Percentiles rank a stretch among this genome's conserved stretches.
phyloP scores from a whole-genome alignment of 2,329 filamentous ascomycete species.

The Tolypocladium paradoxum region DNA sequence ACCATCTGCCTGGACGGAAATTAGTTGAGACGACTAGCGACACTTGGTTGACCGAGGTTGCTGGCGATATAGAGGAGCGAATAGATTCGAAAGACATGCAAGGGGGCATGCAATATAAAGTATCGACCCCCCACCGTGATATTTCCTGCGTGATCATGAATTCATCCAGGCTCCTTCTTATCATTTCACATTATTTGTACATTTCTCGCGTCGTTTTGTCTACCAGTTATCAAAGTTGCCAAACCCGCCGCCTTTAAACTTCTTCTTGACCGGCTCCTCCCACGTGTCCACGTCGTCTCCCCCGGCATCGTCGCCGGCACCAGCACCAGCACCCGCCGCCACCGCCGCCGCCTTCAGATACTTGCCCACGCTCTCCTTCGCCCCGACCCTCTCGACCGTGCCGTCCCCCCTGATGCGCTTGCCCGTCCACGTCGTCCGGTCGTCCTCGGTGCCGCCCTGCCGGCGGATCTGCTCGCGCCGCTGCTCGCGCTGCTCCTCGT shows the following conservation, averaged over 20 bases:
- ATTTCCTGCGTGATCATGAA: too few species aligned
- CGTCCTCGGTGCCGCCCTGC: conserved; percentile 70
- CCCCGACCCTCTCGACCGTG: conserved; percentile 35
- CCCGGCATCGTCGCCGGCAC: conserved; percentile 46
- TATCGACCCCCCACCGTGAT: too few species aligned
- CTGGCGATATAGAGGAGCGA: background rate
- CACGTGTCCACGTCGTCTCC: conserved; percentile 53
- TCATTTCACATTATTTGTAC: background rate
- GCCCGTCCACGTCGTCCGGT: conserved; percentile 90
- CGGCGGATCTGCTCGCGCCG: conserved; percentile 50
- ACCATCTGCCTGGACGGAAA: background rate
- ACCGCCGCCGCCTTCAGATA: conserved; percentile 60
- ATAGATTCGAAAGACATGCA: background rate
- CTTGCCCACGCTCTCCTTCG: conserved; percentile 54
- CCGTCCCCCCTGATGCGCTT: conserved; percentile 70
- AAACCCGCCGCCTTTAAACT: conserved; percentile 67
- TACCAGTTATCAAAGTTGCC: conserved; percentile 94
- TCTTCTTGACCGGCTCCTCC: conserved; percentile 70
- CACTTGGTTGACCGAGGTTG: background rate
- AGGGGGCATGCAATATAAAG: background rate
- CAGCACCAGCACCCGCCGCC: conserved; percentile 10
- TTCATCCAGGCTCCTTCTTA: background rate
- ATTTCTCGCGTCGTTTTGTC: conserved; percentile 7
- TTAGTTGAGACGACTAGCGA: background rate
- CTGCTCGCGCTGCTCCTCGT: conserved; percentile 47